These are phyloP conservation scores for Papiliotrema fonsecae DNA, from an alignment of 1,284 basidiomycete genomes.

Conservation along the genomic window DNA sequence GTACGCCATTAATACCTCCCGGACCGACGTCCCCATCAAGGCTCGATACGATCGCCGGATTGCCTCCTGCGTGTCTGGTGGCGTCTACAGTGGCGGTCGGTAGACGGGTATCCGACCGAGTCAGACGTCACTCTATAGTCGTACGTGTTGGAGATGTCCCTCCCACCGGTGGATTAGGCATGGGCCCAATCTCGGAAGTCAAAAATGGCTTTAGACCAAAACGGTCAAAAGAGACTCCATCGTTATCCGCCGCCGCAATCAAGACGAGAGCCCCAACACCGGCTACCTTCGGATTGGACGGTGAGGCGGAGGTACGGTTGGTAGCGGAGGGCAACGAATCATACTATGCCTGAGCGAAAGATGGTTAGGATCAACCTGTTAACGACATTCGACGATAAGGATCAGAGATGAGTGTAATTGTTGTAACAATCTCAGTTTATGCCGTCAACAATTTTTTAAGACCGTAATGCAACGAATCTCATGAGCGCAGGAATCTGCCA, in stretches of 20 bases:
- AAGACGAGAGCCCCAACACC: constrained; percentile 18
- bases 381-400: background rate
- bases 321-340: constrained; percentile 14
- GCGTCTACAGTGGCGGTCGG: background rate
- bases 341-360: constrained; percentile 19
- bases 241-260: constrained; percentile 1
- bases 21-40: background rate
- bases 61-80: background rate
- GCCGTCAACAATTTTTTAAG: no score
- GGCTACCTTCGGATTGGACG: constrained; percentile 19
- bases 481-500: no score
- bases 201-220: background rate
- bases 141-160: background rate
- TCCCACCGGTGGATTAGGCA: background rate
- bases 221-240: background rate
- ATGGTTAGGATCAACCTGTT: no score
- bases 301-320: constrained; percentile 12
- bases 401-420: background rate
- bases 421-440: no score
- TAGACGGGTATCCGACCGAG: background rate
- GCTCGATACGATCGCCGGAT: background rate
- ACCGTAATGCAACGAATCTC: no score
- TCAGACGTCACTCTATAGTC: background rate
- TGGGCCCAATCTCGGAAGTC: background rate
- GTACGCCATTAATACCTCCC: constrained; percentile 13